A percentile compares a stretch with the other conserved stretches of the same genome.
phyloP scores from a whole-genome alignment of 2,329 filamentous ascomycete genomes.

The Emydomyces testavorans region DNA sequence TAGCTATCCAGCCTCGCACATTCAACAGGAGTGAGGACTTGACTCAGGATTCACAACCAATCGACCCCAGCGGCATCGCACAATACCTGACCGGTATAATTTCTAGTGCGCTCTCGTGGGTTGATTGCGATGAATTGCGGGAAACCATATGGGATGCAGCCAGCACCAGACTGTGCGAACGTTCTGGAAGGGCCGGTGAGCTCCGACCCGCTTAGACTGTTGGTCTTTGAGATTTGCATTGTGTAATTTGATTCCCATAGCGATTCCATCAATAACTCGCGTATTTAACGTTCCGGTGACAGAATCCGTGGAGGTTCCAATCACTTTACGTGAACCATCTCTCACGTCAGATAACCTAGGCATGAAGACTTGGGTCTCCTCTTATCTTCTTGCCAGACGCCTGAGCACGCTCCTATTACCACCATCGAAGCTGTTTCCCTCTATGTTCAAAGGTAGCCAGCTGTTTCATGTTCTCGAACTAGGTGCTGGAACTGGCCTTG shows the following conservation, averaged over 20 bases:
- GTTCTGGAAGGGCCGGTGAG: slow-evolving; percentile 63
- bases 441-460: slow-evolving; percentile 18
- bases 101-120: slow-evolving; percentile 36
- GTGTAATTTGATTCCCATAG: slow-evolving; percentile 24
- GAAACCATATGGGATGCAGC: slow-evolving; percentile 59
- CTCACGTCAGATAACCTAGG: slow-evolving; percentile 80
- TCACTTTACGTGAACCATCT: slow-evolving; percentile 73
- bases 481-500: slow-evolving; percentile 81
- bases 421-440: slow-evolving; percentile 25
- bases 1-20: slow-evolving; percentile 53
- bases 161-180: slow-evolving; percentile 67
- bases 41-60: slow-evolving; percentile 22
- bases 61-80: slow-evolving; percentile 33
- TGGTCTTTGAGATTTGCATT: not conserved
- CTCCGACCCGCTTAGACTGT: not conserved
- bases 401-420: slow-evolving; percentile 40
- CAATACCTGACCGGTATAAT: slow-evolving; percentile 39
- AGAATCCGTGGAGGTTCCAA: slow-evolving; percentile 41
- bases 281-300: slow-evolving; percentile 46
- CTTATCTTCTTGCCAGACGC: slow-evolving; percentile 68
- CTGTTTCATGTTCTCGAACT: slow-evolving; percentile 54
- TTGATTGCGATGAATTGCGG: slow-evolving; percentile 34
- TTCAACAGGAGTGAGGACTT: slow-evolving; percentile 26
- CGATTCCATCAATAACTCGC: slow-evolving; percentile 53
- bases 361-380: slow-evolving; percentile 91